phyloP scores from a whole-genome alignment of 2,329 filamentous ascomycete species.

The Akanthomyces uredinophilus region DNA sequence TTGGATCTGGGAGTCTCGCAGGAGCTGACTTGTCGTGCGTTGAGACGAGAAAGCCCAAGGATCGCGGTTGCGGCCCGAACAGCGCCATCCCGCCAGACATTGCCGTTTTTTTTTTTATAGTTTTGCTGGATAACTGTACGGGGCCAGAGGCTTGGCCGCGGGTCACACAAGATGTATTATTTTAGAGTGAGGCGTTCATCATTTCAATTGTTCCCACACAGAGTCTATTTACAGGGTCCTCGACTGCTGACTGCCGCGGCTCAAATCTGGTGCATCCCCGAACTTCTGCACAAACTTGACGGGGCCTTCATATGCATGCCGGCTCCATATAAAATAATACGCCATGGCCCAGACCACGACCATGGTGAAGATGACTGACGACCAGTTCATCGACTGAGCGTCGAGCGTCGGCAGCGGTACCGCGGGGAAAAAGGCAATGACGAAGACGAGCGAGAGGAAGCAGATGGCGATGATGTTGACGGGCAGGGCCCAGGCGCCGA shows the following conservation, averaged over 20 bases:
- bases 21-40: background rate
- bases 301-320: constrained; percentile 14
- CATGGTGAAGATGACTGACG: constrained; percentile 36
- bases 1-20: background rate
- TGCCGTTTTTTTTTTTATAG: background rate
- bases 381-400: constrained; percentile 44
- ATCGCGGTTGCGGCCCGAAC: constrained; percentile 5
- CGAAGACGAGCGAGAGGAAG: constrained; percentile 40
- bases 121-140: background rate
- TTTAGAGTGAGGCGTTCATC: background rate
- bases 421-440: constrained; percentile 45
- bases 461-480: constrained; percentile 38
- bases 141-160: background rate
- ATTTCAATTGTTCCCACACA: no score
- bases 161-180: background rate
- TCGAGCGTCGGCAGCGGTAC: constrained; percentile 28
- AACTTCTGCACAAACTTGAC: constrained; percentile 12
- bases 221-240: no score
- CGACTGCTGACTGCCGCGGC: background rate
- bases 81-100: background rate
- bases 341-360: constrained; percentile 33
- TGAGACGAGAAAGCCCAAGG: background rate
- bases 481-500: constrained; percentile 36
- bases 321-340: constrained; percentile 32
- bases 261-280: background rate